A percentile compares a stretch with the other conserved stretches of the same genome.
Conservation (phyloP, 495 filamentous ascomycete genomes). For the Penicillium chermesinum region DNA sequence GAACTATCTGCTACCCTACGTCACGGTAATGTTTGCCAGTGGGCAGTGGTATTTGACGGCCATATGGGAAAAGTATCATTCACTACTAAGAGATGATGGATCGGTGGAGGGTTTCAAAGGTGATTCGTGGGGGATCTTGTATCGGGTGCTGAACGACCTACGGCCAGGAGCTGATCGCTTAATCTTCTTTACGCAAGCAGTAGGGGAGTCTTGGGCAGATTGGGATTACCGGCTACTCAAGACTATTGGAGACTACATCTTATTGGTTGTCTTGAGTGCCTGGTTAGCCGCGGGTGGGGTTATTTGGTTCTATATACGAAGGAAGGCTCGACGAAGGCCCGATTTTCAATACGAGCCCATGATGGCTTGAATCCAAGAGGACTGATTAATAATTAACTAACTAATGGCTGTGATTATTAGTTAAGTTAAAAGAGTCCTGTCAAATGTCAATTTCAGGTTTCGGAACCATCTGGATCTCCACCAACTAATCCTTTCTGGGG, state of each 20-base stretch:
- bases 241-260: conserved; percentile 31
- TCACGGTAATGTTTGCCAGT: conserved; percentile 11
- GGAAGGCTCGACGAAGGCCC: neutral
- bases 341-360: neutral
- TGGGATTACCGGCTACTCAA: conserved; percentile 27
- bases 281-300: neutral
- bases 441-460: too few relatives aligned
- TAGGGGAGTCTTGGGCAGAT: conserved; percentile 40
- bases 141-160: conserved; percentile 40
- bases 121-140: neutral
- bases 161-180: conserved; percentile 31
- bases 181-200: conserved; percentile 38
- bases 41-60: conserved; percentile 18
- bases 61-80: conserved; percentile 20
- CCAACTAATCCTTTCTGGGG: neutral
- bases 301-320: neutral
- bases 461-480: too few relatives aligned
- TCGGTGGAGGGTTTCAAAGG: neutral
- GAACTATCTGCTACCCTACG: conserved; percentile 13
- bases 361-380: neutral
- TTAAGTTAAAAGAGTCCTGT: too few relatives aligned
- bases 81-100: neutral
- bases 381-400: neutral
- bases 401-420: too few relatives aligned
- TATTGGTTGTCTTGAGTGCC: conserved; percentile 7